phyloP scores from a whole-genome alignment of 768 basidiomycete genomes.

The Leucosporidium scottii region DNA sequence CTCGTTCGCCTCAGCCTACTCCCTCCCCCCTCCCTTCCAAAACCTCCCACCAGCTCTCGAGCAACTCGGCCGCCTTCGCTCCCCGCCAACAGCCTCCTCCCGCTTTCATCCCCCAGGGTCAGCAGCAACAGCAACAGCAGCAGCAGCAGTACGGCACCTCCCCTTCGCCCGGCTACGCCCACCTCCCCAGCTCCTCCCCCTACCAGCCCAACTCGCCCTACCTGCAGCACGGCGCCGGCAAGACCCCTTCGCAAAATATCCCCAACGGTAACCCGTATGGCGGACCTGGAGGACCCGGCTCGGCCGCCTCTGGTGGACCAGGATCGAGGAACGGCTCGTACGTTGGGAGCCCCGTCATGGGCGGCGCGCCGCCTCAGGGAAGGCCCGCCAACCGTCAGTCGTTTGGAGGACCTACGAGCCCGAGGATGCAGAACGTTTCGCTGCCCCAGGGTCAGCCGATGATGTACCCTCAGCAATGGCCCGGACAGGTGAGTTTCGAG shows the following conservation, averaged over 20 bases:
- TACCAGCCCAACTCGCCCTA: slow-evolving; percentile 1
- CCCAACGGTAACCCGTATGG: slow-evolving; percentile 30
- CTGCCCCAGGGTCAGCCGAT: slow-evolving; percentile 11
- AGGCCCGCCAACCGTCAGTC: not conserved
- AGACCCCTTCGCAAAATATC: slow-evolving; percentile 32
- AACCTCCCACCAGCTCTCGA: slow-evolving; percentile 11
- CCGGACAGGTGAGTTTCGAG: slow-evolving; percentile 5
- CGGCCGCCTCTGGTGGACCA: not conserved
- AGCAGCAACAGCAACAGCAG: slow-evolving; percentile 5
- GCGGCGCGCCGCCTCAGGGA: slow-evolving; percentile 4
- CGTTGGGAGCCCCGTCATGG: slow-evolving; percentile 21
- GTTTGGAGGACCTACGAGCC: slow-evolving; percentile 25
- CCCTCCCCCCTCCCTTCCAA: slow-evolving; percentile 19
- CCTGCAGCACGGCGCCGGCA: slow-evolving; percentile 1
- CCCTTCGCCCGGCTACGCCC: not conserved
- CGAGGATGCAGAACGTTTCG: slow-evolving; percentile 14
- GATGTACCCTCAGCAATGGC: slow-evolving; percentile 19
- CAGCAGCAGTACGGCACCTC: slow-evolving; percentile 3
- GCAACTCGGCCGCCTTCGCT: slow-evolving; percentile 12
- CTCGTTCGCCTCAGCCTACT: slow-evolving; percentile 22
- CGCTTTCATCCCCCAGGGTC: slow-evolving; percentile 16
- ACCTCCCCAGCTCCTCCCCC: slow-evolving; percentile 2
- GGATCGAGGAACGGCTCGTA: slow-evolving; percentile 23
- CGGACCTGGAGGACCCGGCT: slow-evolving; percentile 24
- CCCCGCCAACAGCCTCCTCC: slow-evolving; percentile 17